These are phyloP conservation scores for Plenodomus tracheiphilus DNA, from an alignment of 2,329 filamentous ascomycete species.

Conservation along the genomic window DNA sequence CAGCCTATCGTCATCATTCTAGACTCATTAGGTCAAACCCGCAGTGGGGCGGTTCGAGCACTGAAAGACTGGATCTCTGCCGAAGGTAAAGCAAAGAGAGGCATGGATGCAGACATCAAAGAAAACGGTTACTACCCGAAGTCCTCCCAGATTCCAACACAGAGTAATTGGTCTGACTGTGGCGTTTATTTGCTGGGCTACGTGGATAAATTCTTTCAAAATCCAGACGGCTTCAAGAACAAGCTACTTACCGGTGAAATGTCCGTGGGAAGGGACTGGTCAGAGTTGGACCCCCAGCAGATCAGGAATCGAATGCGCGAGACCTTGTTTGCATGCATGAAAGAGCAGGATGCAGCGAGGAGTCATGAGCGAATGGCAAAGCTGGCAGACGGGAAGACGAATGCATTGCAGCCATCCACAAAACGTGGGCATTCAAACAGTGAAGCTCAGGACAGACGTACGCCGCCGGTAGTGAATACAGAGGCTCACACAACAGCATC, in stretches of 20 bases:
- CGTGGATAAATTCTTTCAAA: constrained; percentile 75
- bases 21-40: constrained; percentile 76
- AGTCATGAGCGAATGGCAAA: constrained; percentile 18
- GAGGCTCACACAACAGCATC: not conserved
- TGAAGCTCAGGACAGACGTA: not conserved
- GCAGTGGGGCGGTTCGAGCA: constrained; percentile 61
- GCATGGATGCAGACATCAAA: constrained; percentile 50
- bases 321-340: constrained; percentile 67
- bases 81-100: constrained; percentile 70
- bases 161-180: constrained; percentile 86
- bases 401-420: not conserved
- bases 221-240: constrained; percentile 71
- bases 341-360: constrained; percentile 34
- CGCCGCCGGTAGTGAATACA: not conserved
- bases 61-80: constrained; percentile 76
- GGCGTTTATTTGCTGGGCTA: constrained; percentile 87
- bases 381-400: not conserved
- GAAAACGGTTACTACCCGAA: constrained; percentile 68
- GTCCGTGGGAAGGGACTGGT: constrained; percentile 58
- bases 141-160: constrained; percentile 67
- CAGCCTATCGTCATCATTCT: constrained; percentile 77
- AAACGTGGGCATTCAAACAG: not conserved
- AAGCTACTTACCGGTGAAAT: constrained; percentile 69
- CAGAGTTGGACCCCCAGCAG: constrained; percentile 55
- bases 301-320: constrained; percentile 69